These are phyloP conservation scores for Eucalyptus cloeziana DNA, from an alignment of 345 rosid genomes.

Conservation along the genomic window DNA sequence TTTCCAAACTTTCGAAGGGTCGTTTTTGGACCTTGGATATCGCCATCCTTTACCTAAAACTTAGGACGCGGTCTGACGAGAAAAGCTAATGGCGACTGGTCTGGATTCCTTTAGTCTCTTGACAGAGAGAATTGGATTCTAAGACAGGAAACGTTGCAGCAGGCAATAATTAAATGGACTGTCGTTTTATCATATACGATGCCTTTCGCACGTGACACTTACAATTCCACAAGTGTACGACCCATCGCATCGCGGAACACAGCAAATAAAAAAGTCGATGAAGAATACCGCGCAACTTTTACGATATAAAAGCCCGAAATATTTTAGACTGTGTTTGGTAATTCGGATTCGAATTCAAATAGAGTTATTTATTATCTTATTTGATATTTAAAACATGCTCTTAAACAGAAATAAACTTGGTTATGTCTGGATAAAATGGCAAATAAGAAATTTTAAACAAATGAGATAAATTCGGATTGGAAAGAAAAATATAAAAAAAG, in stretches of 20 bases:
- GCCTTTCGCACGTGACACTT: background rate
- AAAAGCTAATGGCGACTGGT: background rate
- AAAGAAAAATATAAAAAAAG: background rate
- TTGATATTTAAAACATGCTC: background rate
- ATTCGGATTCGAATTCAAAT: no score
- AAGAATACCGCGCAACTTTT: background rate
- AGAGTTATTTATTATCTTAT: background rate
- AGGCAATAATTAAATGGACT: background rate
- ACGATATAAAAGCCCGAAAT: background rate
- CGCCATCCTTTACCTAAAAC: background rate
- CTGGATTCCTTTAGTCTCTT: background rate
- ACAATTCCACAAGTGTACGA: background rate
- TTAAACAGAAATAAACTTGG: background rate
- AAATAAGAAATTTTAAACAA: background rate
- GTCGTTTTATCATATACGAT: background rate
- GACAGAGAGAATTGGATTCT: background rate
- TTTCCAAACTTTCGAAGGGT: background rate
- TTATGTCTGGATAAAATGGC: background rate
- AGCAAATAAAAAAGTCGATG: background rate
- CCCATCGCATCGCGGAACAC: background rate
- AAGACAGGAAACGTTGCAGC: background rate
- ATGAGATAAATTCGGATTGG: background rate
- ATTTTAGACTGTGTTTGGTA: background rate
- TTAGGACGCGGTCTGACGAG: background rate
- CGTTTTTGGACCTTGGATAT: background rate